phyloP scores from a whole-genome alignment of 176 grass and related monocot genomes.

The Juncus effusus region DNA sequence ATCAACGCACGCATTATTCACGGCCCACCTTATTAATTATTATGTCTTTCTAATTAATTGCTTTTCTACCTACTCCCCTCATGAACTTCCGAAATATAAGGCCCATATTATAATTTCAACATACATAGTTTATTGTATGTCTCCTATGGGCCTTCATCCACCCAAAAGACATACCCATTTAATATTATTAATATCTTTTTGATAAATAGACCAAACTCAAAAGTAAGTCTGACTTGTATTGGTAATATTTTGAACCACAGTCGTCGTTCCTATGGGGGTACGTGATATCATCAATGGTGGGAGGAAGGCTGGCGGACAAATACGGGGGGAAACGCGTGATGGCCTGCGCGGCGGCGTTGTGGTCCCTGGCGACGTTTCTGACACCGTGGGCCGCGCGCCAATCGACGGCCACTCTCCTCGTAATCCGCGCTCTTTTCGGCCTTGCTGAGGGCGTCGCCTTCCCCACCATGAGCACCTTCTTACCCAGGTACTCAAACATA shows the following conservation, averaged over 20 bases:
- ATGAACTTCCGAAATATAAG: too few species aligned
- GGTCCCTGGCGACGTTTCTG: constrained; percentile 94
- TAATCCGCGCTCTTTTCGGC: constrained; percentile 65
- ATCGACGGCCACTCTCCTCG: constrained; percentile 66
- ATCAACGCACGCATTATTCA: too few species aligned
- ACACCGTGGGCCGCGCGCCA: constrained; percentile 81
- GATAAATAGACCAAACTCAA: too few species aligned
- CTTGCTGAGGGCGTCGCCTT: constrained; percentile 93
- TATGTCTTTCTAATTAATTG: too few species aligned
- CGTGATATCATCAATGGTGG: constrained; percentile 80
- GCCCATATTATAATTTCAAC: too few species aligned
- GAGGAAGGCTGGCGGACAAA: constrained; percentile 79
- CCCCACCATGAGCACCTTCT: constrained; percentile 94
- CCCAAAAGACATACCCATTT: too few species aligned
- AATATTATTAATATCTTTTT: too few species aligned
- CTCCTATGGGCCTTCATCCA: too few species aligned
- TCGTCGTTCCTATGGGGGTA: constrained; percentile 98
- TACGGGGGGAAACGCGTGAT: constrained; percentile 91
- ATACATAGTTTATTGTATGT: too few species aligned
- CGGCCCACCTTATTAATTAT: too few species aligned
- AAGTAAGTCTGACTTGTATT: too few species aligned
- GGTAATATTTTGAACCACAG: constrained; percentile 28
- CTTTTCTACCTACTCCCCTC: too few species aligned
- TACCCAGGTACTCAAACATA: constrained; percentile 51
- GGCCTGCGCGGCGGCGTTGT: constrained; percentile 71